These are phyloP conservation scores for Aspergillus oerlinghausenensis DNA, from an alignment of 2,329 filamentous ascomycete genomes.

Conservation along the genomic window DNA sequence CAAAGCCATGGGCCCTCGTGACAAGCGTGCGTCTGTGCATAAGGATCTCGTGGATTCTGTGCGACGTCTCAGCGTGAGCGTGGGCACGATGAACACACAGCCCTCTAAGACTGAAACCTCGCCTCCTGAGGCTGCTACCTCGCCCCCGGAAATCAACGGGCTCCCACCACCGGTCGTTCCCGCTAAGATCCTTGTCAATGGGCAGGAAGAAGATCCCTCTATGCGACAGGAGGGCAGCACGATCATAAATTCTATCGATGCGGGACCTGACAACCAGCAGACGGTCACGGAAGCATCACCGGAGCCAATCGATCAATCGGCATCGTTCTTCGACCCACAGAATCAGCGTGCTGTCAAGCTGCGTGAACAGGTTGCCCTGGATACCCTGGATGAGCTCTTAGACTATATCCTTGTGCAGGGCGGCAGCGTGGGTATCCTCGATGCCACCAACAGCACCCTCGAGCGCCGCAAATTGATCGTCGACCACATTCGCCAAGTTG, in stretches of 20 bases:
- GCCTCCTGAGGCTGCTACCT: slow-evolving; percentile 11
- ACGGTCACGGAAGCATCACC: slow-evolving; percentile 28
- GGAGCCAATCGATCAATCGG: slow-evolving; percentile 75
- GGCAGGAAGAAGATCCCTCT: slow-evolving; percentile 38
- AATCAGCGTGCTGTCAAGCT: slow-evolving; percentile 78
- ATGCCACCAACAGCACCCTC: slow-evolving; percentile 95
- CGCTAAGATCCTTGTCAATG: slow-evolving; percentile 57
- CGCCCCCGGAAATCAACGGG: slow-evolving; percentile 24
- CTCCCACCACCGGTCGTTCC: slow-evolving; percentile 40
- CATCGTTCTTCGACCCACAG: slow-evolving; percentile 86
- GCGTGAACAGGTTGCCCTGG: slow-evolving; percentile 85
- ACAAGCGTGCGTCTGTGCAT: slow-evolving; percentile 31
- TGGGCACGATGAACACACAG: slow-evolving; percentile 22
- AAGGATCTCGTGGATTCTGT: slow-evolving; percentile 42
- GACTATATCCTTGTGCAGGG: slow-evolving; percentile 79
- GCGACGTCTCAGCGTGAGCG: slow-evolving; percentile 39
- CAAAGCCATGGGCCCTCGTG: slow-evolving; percentile 7
- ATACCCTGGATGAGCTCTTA: slow-evolving; percentile 85
- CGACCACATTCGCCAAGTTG: slow-evolving; percentile 72
- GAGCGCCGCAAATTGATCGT: slow-evolving; percentile 79
- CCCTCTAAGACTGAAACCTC: slow-evolving; percentile 18
- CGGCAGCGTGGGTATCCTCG: slow-evolving; percentile 89
- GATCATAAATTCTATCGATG: slow-evolving; percentile 23
- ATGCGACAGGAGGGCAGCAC: slow-evolving; percentile 17
- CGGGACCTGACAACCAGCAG: slow-evolving; percentile 16